Conservation (phyloP, 257 asterid species). For the Nicotiana attenuata region DNA sequence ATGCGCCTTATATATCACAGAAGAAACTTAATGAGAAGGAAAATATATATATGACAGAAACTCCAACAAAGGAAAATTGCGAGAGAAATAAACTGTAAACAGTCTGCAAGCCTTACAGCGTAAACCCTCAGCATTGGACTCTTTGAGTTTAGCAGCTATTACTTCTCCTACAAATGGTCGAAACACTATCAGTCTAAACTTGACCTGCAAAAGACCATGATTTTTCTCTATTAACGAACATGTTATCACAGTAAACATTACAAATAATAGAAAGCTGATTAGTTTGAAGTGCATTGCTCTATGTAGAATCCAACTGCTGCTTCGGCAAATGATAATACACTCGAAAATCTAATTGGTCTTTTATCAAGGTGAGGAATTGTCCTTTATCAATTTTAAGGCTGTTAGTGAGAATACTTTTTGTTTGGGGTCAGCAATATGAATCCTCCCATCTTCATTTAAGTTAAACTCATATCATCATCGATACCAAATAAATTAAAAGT, state of each 20-base stretch:
- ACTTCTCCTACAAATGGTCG: conserved; percentile 88
- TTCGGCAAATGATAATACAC: not conserved
- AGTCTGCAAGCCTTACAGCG: conserved; percentile 40
- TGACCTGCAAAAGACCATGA: conserved; percentile 49
- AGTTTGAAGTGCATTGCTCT: not conserved
- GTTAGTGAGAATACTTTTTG: not conserved
- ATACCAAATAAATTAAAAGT: too few species aligned
- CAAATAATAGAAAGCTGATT: not conserved
- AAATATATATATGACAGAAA: not conserved
- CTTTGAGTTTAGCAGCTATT: conserved; percentile 62
- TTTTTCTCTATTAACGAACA: not conserved
- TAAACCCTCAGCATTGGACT: conserved; percentile 59
- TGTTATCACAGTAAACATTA: not conserved
- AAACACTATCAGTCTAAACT: conserved; percentile 73
- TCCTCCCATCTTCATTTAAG: too few species aligned
- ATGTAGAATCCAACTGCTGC: not conserved
- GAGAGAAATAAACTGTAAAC: not conserved
- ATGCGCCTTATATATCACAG: not conserved
- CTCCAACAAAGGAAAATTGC: not conserved
- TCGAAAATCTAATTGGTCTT: not conserved
- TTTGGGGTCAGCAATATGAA: too few species aligned
- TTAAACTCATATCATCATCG: too few species aligned
- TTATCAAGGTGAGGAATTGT: not conserved
- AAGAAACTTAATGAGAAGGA: not conserved
- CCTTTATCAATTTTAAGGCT: not conserved